Evolutionary conservation across 2,329 filamentous ascomycete species (phyloP).

Genomic region (Plectosphaerella sp.): DNA sequence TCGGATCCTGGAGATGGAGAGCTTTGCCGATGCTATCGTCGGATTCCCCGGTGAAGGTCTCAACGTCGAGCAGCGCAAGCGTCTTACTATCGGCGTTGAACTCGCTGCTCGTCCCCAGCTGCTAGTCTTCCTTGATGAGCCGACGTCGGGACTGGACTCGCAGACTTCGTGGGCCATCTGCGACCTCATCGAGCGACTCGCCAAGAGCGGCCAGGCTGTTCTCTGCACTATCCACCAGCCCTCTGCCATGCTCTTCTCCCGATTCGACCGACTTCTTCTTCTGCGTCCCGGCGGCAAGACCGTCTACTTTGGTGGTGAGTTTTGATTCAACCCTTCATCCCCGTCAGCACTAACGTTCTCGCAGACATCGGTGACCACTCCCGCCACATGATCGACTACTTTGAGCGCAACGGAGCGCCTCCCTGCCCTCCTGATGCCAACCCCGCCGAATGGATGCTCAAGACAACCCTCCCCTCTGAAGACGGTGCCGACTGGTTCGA

Average conservation of each 20-base stretch:
- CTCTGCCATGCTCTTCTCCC: slow-evolving; percentile 37
- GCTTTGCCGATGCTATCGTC: slow-evolving; percentile 67
- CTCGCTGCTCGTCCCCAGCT: slow-evolving; percentile 68
- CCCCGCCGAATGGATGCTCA: slow-evolving; percentile 65
- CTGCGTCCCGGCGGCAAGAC: slow-evolving; percentile 52
- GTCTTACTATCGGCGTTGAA: slow-evolving; percentile 73
- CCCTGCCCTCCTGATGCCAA: slow-evolving; percentile 52
- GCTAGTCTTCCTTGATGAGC: slow-evolving; percentile 72
- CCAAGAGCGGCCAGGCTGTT: slow-evolving; percentile 38
- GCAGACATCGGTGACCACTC: slow-evolving; percentile 32
- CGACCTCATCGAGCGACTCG: slow-evolving; percentile 63
- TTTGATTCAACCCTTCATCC: too few relatives aligned
- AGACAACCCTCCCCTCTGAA: slow-evolving; percentile 21
- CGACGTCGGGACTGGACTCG: slow-evolving; percentile 70
- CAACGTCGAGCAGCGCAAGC: slow-evolving; percentile 41
- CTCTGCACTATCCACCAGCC: slow-evolving; percentile 45
- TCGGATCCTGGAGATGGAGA: slow-evolving; percentile 37
- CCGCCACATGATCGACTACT: slow-evolving; percentile 47
- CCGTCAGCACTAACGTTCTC: not conserved
- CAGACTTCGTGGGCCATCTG: slow-evolving; percentile 75
- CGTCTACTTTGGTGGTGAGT: slow-evolving; percentile 54
- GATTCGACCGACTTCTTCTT: slow-evolving; percentile 50
- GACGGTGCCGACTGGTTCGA: slow-evolving; percentile 28
- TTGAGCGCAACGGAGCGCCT: slow-evolving; percentile 56
- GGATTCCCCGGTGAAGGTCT: slow-evolving; percentile 58